Percentiles rank a stretch among this genome's conserved stretches.
phyloP scores from a whole-genome alignment of 2,329 filamentous ascomycete genomes.

The Cadophora sp. region DNA sequence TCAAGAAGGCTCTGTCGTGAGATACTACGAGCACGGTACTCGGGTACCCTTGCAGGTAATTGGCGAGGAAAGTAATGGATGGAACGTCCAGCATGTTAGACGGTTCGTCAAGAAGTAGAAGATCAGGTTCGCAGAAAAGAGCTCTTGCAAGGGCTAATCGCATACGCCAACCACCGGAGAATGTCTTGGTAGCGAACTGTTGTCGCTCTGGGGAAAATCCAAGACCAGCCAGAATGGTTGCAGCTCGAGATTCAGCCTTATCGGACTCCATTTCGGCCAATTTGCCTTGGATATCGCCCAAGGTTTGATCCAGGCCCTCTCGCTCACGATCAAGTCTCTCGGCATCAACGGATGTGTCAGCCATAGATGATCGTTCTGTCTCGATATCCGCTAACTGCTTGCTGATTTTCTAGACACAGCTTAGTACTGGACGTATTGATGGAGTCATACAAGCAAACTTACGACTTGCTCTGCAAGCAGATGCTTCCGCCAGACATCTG shows the following conservation, averaged over 20 bases:
- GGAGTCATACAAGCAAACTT: conserved; percentile 45
- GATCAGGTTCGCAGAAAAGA: conserved; percentile 96
- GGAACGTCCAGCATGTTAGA: conserved; percentile 99
- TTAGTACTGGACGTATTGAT: conserved; percentile 10
- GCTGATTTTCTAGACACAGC: conserved; percentile 67
- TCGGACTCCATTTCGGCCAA: conserved; percentile 98
- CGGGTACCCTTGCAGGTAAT: conserved; percentile 92
- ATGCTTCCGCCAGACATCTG: conserved; percentile 98
- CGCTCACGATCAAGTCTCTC: conserved; percentile 83
- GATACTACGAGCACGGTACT: conserved; percentile 96
- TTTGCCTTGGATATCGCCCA: conserved; percentile 91
- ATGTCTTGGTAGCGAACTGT: conserved; percentile 92
- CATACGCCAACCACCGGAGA: conserved; percentile 99
- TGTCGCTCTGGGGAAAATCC: conserved; percentile 95
- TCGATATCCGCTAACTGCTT: conserved; percentile 80
- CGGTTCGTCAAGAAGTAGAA: conserved; percentile 96
- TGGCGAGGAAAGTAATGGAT: conserved; percentile 97
- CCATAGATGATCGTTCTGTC: conserved; percentile 76
- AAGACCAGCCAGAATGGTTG: conserved; percentile 94
- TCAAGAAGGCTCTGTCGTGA: conserved; percentile 98
- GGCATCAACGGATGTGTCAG: conserved; percentile 91
- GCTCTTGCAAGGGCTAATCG: conserved; percentile 92
- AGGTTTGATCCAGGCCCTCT: conserved; percentile 87
- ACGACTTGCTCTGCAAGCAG: conserved; percentile 87
- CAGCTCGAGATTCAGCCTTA: conserved; percentile 93